Evolutionary conservation across 164 flowering plant species (phyloP).

Genomic region (Umbellularia californica): DNA sequence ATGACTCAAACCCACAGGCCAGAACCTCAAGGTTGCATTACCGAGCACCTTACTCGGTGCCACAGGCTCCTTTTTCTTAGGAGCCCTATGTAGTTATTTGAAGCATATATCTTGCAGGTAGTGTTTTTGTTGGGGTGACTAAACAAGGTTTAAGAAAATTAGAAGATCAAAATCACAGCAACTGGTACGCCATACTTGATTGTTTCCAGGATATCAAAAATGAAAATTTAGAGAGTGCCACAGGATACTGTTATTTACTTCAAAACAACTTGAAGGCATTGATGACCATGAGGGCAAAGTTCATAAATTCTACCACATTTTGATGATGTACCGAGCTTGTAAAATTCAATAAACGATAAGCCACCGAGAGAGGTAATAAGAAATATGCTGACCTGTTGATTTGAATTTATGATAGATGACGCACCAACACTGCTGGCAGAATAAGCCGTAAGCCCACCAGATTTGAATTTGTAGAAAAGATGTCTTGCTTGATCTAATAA

Average conservation of each 20-base stretch:
- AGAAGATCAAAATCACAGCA: too few species aligned
- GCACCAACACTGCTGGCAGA: slow-evolving; percentile 44
- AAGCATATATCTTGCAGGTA: not conserved
- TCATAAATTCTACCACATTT: not conserved
- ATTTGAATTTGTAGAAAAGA: slow-evolving; percentile 53
- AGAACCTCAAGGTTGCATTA: too few species aligned
- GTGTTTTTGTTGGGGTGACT: not conserved
- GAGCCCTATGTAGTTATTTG: too few species aligned
- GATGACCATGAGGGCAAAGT: not conserved
- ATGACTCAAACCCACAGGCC: too few species aligned
- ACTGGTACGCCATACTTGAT: too few species aligned
- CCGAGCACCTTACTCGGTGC: too few species aligned
- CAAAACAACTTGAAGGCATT: not conserved
- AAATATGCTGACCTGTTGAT: slow-evolving; percentile 44
- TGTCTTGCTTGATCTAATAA: slow-evolving; percentile 56
- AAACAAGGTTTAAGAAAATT: not conserved
- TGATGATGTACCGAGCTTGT: not conserved
- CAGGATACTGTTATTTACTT: not conserved
- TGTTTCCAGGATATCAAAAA: too few species aligned
- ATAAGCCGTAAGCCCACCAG: slow-evolving; percentile 45
- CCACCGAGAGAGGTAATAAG: not conserved
- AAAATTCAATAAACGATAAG: not conserved
- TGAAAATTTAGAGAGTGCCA: not conserved
- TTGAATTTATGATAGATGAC: slow-evolving; percentile 40
- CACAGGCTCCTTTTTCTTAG: too few species aligned